Base-by-base conservation (phyloP, 257 asterid species). In the Jasminum sambac region DNA sequence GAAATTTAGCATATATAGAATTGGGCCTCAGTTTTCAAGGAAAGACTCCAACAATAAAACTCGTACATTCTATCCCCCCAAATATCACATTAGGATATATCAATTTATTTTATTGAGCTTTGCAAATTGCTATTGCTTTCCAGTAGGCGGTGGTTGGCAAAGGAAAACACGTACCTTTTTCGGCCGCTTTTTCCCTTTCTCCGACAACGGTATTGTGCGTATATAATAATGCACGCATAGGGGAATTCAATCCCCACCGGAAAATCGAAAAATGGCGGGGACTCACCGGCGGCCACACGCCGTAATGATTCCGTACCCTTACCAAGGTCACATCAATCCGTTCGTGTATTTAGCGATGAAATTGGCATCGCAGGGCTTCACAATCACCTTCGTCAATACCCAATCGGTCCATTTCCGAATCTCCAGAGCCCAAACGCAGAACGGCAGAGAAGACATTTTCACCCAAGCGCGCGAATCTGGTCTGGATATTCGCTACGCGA, bases 261-360 rank as follows among this genome's bases (percentile, higher is more conserved):
- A 26, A 57, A 23, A 16, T 11, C 34, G 11, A 71, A 48, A 38
- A 78, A 86, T 89, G 92, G 82, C 90, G 21, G 86, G 74, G 59
- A 67, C 50, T 58, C 69, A 39, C 34, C 80, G 78, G 64, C 83
- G 69, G 64, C 90, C 93, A 64, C 96, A 89, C 62, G 96, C 89
- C 67, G 72, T 89, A 30, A 83, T 89, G 93, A 74, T 87, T 26
- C 92, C 96, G 9, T 89, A 87, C 79, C 96, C 93, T 0, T 87
- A 87, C 75, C 96, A 89, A 55, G 96, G 96, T 43, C 96, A 89
- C 84, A 84, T 89, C 72, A 89, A 81, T 59, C 96, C 96, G 1
- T 89, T 85, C 79, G 90, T 87, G 0, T 76, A 78, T 39, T 84
- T 89, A 41, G 96, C 96, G 71, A 69, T 87, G 46, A 87, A 89